Evolutionary conservation across 1,139 yeast genomes (phyloP).

Genomic region (Arxiozyma slooffiae): DNA sequence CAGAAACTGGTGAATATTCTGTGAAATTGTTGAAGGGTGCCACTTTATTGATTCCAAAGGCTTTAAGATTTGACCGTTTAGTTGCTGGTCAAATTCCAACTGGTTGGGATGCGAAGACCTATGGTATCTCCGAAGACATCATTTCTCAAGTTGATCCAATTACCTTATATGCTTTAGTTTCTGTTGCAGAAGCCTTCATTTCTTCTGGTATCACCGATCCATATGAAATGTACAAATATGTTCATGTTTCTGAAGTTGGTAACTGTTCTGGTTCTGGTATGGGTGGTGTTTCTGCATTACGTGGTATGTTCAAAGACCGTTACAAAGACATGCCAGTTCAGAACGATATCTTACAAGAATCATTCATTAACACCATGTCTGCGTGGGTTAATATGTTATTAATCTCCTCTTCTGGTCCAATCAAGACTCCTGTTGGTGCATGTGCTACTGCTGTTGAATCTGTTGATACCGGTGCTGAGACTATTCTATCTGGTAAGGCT

Average conservation of each 20-base stretch:
- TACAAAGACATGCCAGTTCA: conserved; percentile 87
- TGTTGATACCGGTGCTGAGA: conserved; percentile 90
- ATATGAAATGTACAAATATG: conserved; percentile 94
- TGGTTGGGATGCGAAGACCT: conserved; percentile 93
- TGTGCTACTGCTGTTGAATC: conserved; percentile 99
- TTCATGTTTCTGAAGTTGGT: conserved; percentile 96
- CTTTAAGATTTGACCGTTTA: conserved; percentile 84
- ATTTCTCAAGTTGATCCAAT: conserved; percentile 92
- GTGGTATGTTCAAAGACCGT: conserved; percentile 97
- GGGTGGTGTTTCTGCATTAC: conserved; percentile 96
- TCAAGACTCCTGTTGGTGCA: conserved; percentile 98
- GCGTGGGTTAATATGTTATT: conserved; percentile 99
- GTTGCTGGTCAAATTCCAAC: conserved; percentile 99
- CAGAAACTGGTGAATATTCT: conserved; percentile 84
- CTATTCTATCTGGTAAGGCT: conserved; percentile 86
- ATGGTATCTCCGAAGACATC: conserved; percentile 91
- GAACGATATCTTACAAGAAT: conserved; percentile 92
- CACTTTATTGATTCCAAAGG: conserved; percentile 84
- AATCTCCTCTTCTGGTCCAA: conserved; percentile 96
- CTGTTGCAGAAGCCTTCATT: conserved; percentile 90
- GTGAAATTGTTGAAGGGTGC: conserved; percentile 91
- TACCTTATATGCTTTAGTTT: conserved; percentile 82
- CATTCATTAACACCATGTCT: conserved; percentile 96
- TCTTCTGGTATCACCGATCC: conserved; percentile 96
- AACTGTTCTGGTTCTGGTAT: conserved; percentile 99